phyloP scores from a whole-genome alignment of 306 rosid species.

The Trichosanthes truncata region DNA sequence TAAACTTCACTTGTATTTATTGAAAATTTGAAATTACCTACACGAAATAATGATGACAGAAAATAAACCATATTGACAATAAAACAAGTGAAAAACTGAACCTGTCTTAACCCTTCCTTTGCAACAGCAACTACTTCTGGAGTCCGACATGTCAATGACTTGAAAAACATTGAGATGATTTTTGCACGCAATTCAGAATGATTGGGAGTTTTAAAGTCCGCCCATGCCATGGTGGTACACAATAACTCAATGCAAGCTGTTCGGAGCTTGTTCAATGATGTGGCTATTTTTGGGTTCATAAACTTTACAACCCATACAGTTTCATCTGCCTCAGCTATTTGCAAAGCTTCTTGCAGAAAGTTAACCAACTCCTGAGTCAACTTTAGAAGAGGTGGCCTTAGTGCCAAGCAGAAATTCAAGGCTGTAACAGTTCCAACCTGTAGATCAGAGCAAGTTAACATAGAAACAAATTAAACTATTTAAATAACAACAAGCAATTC shows the following conservation, averaged over 20 bases:
- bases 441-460: constrained; percentile 25
- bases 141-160: constrained; percentile 89
- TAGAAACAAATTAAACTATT: background rate
- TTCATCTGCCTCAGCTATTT: constrained; percentile 96
- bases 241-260: constrained; percentile 96
- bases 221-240: constrained; percentile 99
- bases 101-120: constrained; percentile 98
- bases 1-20: constrained; percentile 8
- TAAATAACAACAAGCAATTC: constrained; percentile 10
- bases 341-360: constrained; percentile 96
- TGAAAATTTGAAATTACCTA: background rate
- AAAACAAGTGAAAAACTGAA: constrained; percentile 17
- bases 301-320: constrained; percentile 80
- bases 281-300: constrained; percentile 85
- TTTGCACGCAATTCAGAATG: constrained; percentile 92
- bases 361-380: constrained; percentile 85
- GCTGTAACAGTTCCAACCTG: constrained; percentile 98
- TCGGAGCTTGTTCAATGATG: constrained; percentile 84
- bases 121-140: constrained; percentile 99
- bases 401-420: constrained; percentile 89
- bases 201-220: constrained; percentile 86
- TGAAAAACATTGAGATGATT: constrained; percentile 95
- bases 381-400: constrained; percentile 98
- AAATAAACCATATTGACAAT: constrained; percentile 5
- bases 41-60: background rate